phyloP scores from a whole-genome alignment of 202 grass and related monocot genomes.

The Eragrostis tef region DNA sequence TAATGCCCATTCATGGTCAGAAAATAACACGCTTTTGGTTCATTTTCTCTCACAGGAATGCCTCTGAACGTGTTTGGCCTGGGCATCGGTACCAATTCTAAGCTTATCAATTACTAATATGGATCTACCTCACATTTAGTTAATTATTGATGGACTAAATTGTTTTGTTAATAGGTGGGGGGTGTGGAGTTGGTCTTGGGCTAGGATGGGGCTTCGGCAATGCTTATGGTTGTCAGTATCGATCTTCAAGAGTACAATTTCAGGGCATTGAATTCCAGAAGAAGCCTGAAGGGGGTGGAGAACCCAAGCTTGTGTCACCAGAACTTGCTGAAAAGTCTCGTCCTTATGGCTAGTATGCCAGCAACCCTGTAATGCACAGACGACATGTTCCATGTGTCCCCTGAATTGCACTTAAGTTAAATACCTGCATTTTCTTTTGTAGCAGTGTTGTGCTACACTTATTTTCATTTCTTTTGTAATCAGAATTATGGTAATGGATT shows the following conservation, averaged over 20 bases:
- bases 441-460: constrained; percentile 40
- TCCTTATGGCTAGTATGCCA: constrained; percentile 55
- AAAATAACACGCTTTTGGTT: constrained; percentile 42
- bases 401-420: constrained; percentile 33
- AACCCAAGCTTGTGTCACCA: constrained; percentile 35
- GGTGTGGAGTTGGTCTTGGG: constrained; percentile 85
- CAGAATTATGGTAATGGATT: constrained; percentile 34
- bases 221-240: constrained; percentile 85
- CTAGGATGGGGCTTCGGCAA: constrained; percentile 92
- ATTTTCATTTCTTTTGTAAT: constrained; percentile 39
- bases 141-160: constrained; percentile 18
- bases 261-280: constrained; percentile 84
- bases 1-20: neutral
- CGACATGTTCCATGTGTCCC: neutral
- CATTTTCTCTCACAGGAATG: constrained; percentile 69
- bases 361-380: constrained; percentile 5
- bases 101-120: constrained; percentile 31
- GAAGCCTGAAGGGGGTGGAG: constrained; percentile 53
- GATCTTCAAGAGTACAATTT: constrained; percentile 84
- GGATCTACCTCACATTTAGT: neutral
- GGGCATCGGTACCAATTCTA: constrained; percentile 72
- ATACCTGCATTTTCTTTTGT: constrained; percentile 30
- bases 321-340: constrained; percentile 55
- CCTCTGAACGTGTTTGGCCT: constrained; percentile 74
- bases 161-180: constrained; percentile 65